Evolutionary conservation across 768 basidiomycete species (phyloP).

Genomic region (Bullera alba): DNA sequence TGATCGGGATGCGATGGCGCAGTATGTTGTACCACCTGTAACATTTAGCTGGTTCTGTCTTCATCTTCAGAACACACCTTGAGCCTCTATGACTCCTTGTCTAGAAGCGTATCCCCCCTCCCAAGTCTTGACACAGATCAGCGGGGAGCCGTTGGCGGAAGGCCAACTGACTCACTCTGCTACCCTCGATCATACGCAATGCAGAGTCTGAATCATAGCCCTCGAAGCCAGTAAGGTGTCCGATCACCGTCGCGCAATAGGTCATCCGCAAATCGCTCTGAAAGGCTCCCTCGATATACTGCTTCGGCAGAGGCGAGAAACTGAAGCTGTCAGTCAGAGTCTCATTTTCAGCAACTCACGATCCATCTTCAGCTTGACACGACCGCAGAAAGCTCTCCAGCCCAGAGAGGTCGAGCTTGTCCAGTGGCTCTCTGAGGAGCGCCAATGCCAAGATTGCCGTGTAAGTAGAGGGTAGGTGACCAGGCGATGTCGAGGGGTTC

Average conservation of each 20-base stretch:
- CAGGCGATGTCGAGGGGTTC: slow-evolving; percentile 46
- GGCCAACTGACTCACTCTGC: not conserved
- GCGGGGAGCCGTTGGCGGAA: not conserved
- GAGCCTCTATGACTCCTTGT: slow-evolving; percentile 66
- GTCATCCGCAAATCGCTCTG: slow-evolving; percentile 72
- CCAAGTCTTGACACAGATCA: slow-evolving; percentile 57
- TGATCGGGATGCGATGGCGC: slow-evolving; percentile 66
- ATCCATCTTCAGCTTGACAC: slow-evolving; percentile 76
- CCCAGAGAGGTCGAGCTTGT: slow-evolving; percentile 61
- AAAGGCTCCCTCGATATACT: slow-evolving; percentile 37
- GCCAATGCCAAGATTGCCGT: slow-evolving; percentile 76
- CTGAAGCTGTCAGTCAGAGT: slow-evolving; percentile 23
- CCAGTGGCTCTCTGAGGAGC: slow-evolving; percentile 79
- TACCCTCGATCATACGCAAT: not conserved
- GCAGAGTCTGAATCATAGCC: slow-evolving; percentile 19
- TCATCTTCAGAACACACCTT: slow-evolving; percentile 56
- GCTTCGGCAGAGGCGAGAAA: slow-evolving; percentile 40
- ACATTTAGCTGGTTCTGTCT: not conserved
- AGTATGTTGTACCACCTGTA: slow-evolving; percentile 88
- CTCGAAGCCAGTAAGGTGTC: slow-evolving; percentile 67
- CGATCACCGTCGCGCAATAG: slow-evolving; percentile 75
- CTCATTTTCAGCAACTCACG: slow-evolving; percentile 51
- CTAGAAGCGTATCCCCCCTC: slow-evolving; percentile 88
- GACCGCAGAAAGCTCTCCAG: slow-evolving; percentile 60
- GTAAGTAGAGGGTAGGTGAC: slow-evolving; percentile 90